Conservation (phyloP, 2,329 filamentous ascomycete species). For the Fusarium cyanostomum region DNA sequence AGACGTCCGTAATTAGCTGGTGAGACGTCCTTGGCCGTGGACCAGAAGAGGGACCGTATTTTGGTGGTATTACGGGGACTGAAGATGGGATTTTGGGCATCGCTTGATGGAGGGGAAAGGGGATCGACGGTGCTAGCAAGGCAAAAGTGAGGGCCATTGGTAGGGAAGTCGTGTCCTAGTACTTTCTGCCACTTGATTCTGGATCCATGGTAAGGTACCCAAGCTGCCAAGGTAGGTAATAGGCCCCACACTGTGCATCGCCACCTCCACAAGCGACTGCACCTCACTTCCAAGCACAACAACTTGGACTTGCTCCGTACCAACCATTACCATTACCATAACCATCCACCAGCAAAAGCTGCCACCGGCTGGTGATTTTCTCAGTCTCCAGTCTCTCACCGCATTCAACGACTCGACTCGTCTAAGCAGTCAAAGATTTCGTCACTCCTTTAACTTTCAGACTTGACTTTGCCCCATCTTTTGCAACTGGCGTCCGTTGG, state of each 20-base stretch:
- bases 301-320: conserved; percentile 1
- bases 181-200: conserved; percentile 24
- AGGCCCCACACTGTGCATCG: conserved; percentile 39
- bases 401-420: conserved; percentile 5
- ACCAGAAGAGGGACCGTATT: conserved; percentile 7
- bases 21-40: background rate
- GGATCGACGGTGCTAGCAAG: conserved; percentile 30
- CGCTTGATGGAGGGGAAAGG: conserved; percentile 13
- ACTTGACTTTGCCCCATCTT: background rate
- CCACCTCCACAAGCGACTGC: conserved; percentile 38
- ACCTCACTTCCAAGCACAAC: conserved; percentile 1
- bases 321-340: background rate
- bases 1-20: background rate
- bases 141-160: conserved; percentile 15
- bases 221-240: too few species aligned
- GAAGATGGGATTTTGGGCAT: conserved; percentile 32
- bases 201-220: too few species aligned
- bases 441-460: conserved; percentile 28
- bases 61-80: conserved; percentile 21
- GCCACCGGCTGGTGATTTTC: conserved; percentile 8
- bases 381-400: conserved; percentile 1
- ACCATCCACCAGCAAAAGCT: conserved; percentile 16
- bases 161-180: conserved; percentile 14
- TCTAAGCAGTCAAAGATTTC: conserved; percentile 10
- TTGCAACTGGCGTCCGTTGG: conserved; percentile 2